phyloP scores from a whole-genome alignment of 129 eudicot species.

The Artemisia argyi region DNA sequence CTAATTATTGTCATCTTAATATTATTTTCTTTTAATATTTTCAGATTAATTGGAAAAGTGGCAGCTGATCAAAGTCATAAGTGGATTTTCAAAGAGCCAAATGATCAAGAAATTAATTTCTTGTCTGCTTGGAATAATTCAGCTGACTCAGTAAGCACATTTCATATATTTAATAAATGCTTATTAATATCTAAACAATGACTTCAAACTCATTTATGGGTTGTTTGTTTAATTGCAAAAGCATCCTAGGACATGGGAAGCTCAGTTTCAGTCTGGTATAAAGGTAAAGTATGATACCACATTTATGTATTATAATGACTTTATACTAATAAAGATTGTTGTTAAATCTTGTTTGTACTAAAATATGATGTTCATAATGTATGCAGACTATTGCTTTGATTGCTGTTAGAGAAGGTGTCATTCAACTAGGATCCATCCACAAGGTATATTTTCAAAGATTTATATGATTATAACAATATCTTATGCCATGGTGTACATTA shows the following conservation, averaged over 20 bases:
- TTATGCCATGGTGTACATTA: too few species aligned
- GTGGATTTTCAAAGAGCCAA: slow-evolving; percentile 93
- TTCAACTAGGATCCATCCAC: slow-evolving; percentile 86
- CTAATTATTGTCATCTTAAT: neutral
- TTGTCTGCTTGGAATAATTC: slow-evolving; percentile 98
- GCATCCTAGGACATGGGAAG: slow-evolving; percentile 99
- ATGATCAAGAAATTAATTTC: slow-evolving; percentile 93
- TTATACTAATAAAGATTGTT: neutral
- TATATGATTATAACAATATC: neutral
- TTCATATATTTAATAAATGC: neutral
- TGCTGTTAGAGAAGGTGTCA: slow-evolving; percentile 99
- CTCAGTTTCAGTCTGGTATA: slow-evolving; percentile 97
- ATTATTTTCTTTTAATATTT: neutral
- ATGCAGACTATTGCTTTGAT: slow-evolving; percentile 97
- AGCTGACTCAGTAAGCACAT: slow-evolving; percentile 73
- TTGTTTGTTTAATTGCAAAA: slow-evolving; percentile 25
- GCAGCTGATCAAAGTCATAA: slow-evolving; percentile 99
- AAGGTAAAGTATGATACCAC: slow-evolving; percentile 52
- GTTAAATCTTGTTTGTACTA: slow-evolving; percentile 7
- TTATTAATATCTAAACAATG: neutral
- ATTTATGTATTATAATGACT: slow-evolving; percentile 10
- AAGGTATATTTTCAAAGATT: slow-evolving; percentile 43
- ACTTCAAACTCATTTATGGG: slow-evolving; percentile 9
- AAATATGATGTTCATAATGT: neutral
- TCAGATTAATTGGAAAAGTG: slow-evolving; percentile 94